Evolutionary conservation across 495 filamentous ascomycete species (phyloP).

Genomic region (Xylaria cubensis): DNA sequence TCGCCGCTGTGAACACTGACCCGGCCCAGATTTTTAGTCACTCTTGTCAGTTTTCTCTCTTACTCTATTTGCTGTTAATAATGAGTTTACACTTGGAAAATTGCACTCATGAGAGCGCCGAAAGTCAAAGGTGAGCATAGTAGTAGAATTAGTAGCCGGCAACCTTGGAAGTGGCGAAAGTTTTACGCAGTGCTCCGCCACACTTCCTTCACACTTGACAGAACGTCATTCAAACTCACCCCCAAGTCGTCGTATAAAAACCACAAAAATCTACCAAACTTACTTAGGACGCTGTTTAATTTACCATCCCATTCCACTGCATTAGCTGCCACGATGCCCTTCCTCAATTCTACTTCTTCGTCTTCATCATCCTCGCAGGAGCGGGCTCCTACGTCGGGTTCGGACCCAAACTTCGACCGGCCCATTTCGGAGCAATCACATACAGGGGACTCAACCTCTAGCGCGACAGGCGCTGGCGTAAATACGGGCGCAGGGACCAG

Average conservation of each 20-base stretch:
- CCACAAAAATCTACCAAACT: not conserved
- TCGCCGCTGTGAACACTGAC: too few species aligned
- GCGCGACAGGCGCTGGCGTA: slow-evolving; percentile 45
- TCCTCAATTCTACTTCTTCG: not conserved
- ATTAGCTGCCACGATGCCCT: slow-evolving; percentile 2
- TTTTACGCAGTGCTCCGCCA: not conserved
- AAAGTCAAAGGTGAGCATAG: not conserved
- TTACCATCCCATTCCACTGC: not conserved
- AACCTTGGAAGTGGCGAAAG: slow-evolving; percentile 13
- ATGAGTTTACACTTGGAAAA: too few species aligned
- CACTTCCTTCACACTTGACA: not conserved
- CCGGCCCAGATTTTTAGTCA: not conserved
- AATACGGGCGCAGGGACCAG: slow-evolving; percentile 49
- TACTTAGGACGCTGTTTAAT: not conserved
- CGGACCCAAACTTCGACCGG: slow-evolving; percentile 12
- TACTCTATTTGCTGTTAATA: too few species aligned
- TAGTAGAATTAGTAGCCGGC: not conserved
- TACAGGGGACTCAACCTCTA: slow-evolving; percentile 1
- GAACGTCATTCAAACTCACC: slow-evolving; percentile 2
- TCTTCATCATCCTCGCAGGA: slow-evolving; percentile 1
- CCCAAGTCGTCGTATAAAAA: not conserved
- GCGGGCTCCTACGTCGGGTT: not conserved
- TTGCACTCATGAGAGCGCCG: too few species aligned
- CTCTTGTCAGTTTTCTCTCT: not conserved
- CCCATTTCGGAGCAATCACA: slow-evolving; percentile 18